phyloP scores from a whole-genome alignment of 495 filamentous ascomycete genomes.

The Recurvomyces mirabilis region DNA sequence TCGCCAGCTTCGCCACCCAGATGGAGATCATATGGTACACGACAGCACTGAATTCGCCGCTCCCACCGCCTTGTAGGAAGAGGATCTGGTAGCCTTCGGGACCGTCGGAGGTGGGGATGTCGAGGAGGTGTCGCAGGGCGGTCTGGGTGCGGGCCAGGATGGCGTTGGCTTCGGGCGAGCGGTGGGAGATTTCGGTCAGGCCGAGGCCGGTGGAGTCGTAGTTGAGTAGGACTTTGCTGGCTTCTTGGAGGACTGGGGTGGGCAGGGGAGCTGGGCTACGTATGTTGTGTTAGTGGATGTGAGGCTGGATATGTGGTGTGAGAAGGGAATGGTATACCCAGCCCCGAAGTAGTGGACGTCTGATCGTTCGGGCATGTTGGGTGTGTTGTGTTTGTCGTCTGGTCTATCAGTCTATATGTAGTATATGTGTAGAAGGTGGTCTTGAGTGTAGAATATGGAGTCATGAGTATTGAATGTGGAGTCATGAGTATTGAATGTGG shows the following conservation, averaged over 20 bases:
- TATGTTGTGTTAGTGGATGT: no score
- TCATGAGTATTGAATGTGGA: no score
- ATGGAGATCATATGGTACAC: conserved; percentile 70
- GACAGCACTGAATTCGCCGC: conserved; percentile 67
- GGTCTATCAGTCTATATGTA: no score
- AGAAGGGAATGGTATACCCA: no score
- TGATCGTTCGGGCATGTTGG: background rate
- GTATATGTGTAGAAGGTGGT: no score
- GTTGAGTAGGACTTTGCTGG: conserved; percentile 66
- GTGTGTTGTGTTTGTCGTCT: no score
- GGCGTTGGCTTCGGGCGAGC: conserved; percentile 56
- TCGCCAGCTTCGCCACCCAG: conserved; percentile 53
- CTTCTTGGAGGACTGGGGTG: conserved; percentile 61
- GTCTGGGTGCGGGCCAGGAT: conserved; percentile 31
- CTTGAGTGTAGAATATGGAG: no score
- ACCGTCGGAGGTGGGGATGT: conserved; percentile 44
- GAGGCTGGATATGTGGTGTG: no score
- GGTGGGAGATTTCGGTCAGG: conserved; percentile 80
- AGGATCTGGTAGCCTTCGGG: conserved; percentile 59
- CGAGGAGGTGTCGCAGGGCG: conserved; percentile 42
- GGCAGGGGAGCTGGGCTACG: conserved; percentile 75
- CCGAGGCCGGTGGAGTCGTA: conserved; percentile 71
- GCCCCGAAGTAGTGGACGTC: background rate
- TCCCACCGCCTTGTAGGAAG: conserved; percentile 77
- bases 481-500: no score